Conservation (phyloP, 768 basidiomycete species). For the Lactarius sp. region DNA sequence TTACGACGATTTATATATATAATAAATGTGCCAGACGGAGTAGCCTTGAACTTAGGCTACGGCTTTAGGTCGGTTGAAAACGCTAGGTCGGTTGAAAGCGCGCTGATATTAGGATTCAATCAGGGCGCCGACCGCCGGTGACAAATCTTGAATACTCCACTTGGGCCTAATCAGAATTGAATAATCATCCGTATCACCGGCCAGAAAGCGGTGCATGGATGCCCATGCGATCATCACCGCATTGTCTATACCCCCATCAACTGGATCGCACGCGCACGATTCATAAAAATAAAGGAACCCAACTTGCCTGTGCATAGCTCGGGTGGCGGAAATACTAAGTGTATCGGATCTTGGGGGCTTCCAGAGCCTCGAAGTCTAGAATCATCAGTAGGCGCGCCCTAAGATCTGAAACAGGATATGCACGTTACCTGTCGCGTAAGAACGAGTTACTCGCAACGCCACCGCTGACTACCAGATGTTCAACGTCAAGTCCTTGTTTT, state of each 20-base stretch:
- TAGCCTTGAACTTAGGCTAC: not conserved
- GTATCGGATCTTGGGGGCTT: slow-evolving; percentile 35
- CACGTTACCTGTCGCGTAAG: slow-evolving; percentile 54
- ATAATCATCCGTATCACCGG: slow-evolving; percentile 56
- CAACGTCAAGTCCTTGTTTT: slow-evolving; percentile 40
- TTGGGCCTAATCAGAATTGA: slow-evolving; percentile 56
- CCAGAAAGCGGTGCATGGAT: slow-evolving; percentile 73
- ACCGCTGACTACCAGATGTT: slow-evolving; percentile 76
- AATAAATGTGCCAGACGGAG: not conserved
- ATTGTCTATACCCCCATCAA: slow-evolving; percentile 56
- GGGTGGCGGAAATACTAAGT: slow-evolving; percentile 68
- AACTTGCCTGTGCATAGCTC: slow-evolving; percentile 73
- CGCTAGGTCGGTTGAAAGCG: not conserved
- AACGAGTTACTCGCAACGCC: slow-evolving; percentile 87
- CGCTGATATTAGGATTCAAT: slow-evolving; percentile 5
- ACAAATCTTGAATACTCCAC: slow-evolving; percentile 72
- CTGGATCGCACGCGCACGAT: not conserved
- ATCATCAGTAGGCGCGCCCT: not conserved
- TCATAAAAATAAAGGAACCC: not conserved
- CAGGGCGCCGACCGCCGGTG: not conserved
- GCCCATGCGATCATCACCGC: slow-evolving; percentile 97
- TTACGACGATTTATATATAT: not conserved
- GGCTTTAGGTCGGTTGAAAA: not conserved
- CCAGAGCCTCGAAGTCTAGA: slow-evolving; percentile 34
- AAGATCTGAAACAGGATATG: slow-evolving; percentile 16